phyloP scores from a whole-genome alignment of 495 filamentous ascomycete genomes.

The Alectoria sarmentosa region DNA sequence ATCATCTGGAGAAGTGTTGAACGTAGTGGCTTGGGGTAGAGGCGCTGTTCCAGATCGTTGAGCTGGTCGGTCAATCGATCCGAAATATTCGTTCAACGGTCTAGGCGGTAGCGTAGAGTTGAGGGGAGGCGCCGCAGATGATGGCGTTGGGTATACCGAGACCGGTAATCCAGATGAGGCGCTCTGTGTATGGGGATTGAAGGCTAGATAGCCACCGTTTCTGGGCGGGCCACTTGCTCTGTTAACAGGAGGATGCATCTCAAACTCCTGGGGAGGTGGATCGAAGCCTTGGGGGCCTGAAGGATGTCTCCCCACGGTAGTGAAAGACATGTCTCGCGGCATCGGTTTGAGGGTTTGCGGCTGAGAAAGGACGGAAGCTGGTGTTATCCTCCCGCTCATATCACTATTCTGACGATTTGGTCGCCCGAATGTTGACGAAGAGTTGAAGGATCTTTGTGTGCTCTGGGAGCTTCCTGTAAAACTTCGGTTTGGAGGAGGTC shows the following conservation, averaged over 20 bases:
- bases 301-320: slow-evolving; percentile 5
- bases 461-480: slow-evolving; percentile 2
- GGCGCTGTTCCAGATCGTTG: slow-evolving; percentile 26
- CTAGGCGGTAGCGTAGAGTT: slow-evolving; percentile 12
- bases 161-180: neutral
- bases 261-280: slow-evolving; percentile 23
- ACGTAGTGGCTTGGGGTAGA: slow-evolving; percentile 12
- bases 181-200: slow-evolving; percentile 24
- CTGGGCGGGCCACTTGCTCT: slow-evolving; percentile 17
- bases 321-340: slow-evolving; percentile 11
- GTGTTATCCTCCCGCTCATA: slow-evolving; percentile 12
- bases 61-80: slow-evolving; percentile 5
- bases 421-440: slow-evolving; percentile 11
- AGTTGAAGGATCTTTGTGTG: slow-evolving; percentile 22
- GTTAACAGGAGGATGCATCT: slow-evolving; percentile 21
- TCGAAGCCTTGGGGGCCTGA: slow-evolving; percentile 3
- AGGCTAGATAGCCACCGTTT: slow-evolving; percentile 31
- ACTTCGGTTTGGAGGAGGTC: slow-evolving; percentile 18
- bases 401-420: slow-evolving; percentile 23
- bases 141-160: neutral
- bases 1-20: slow-evolving; percentile 5
- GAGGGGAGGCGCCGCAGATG: slow-evolving; percentile 7
- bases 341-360: slow-evolving; percentile 10
- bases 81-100: slow-evolving; percentile 20
- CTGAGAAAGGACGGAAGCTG: slow-evolving; percentile 4